Evolutionary conservation across 768 basidiomycete species (phyloP), one percentile per base, ranked within the genome.

Genomic region (Mycena vitilis): DNA sequence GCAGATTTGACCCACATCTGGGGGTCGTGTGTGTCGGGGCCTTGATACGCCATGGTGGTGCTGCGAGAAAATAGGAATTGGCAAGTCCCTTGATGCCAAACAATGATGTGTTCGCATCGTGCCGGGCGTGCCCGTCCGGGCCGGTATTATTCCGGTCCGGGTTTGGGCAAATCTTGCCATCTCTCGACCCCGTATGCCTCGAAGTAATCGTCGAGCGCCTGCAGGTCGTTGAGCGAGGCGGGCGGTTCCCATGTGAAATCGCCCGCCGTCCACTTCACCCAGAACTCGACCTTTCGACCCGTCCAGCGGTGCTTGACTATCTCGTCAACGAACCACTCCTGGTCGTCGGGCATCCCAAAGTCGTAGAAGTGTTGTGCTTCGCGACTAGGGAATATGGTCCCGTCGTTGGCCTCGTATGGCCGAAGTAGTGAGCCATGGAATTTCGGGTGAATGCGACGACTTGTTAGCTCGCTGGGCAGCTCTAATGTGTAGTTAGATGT

Each of bases 261-360:
- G 0, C 81, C 80, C 1, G 75, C 11, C 2, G 56, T 75, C 80
- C 80, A 82, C 4, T 68, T 40, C 0, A 82, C 71, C 22, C 77
- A 65, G 52, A 79, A 78, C 30, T 74, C 63, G 0, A 80, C 60
- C 2, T 57, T 64, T 0, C 22, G 20, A 1, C 56, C 56, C 37
- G 8, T 4, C 56, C 56, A 58, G 7, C 25, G 9, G 22, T 58
- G 56, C 5, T 6, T n/a, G 8, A 76, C 45, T 0, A 84, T 76
- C 1, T 80, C 73, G 10, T 84, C 80, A 1, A 86, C 79, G 16
- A 78, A 71, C 75, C 76, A 83, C 65, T 86, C 81, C 1, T 74
- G 73, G 4, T 82, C 77, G 9, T 78, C 71, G 4, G 65, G 62
- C 0, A 59, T 66, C 0, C 83, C 78, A 61, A 83, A 81, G 67